phyloP scores from a whole-genome alignment of 202 grass and related monocot species.

The Brachypodium distachyon region DNA sequence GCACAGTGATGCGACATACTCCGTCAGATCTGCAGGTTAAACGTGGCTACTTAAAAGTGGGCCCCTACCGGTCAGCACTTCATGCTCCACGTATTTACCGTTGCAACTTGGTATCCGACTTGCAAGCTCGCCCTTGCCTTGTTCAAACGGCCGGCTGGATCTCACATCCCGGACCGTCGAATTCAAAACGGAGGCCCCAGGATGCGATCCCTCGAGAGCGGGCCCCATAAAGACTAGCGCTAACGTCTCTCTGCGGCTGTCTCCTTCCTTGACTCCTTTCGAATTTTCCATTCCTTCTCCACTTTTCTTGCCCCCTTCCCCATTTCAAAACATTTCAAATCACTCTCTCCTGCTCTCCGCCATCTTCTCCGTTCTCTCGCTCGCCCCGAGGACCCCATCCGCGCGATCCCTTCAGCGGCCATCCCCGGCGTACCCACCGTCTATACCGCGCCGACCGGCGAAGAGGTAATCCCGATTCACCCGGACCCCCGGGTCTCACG shows the following conservation, averaged over 20 bases:
- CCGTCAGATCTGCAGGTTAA: not conserved
- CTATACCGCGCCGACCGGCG: slow-evolving; percentile 1
- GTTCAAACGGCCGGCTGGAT: not conserved
- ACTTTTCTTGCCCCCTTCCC: not conserved
- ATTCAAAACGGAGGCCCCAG: slow-evolving; percentile 23
- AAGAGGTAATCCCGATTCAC: slow-evolving; percentile 18
- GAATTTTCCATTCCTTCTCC: slow-evolving; percentile 15
- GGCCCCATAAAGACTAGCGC: not conserved
- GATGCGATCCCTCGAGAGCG: not conserved
- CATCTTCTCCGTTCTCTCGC: not conserved
- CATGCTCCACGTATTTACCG: not conserved
- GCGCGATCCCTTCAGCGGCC: not conserved
- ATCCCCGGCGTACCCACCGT: not conserved
- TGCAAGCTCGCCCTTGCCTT: not conserved
- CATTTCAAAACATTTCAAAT: slow-evolving; percentile 53
- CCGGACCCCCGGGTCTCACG: not conserved
- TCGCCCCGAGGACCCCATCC: not conserved
- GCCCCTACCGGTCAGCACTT: not conserved
- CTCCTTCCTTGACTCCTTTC: not conserved
- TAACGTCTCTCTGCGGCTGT: slow-evolving; percentile 32
- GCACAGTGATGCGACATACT: too few relatives aligned
- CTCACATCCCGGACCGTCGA: slow-evolving; percentile 5
- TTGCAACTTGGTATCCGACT: not conserved
- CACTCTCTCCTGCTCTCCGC: not conserved
- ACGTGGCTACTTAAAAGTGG: not conserved